phyloP scores from a whole-genome alignment of 257 asterid species.

The Primulina huaijiensis region DNA sequence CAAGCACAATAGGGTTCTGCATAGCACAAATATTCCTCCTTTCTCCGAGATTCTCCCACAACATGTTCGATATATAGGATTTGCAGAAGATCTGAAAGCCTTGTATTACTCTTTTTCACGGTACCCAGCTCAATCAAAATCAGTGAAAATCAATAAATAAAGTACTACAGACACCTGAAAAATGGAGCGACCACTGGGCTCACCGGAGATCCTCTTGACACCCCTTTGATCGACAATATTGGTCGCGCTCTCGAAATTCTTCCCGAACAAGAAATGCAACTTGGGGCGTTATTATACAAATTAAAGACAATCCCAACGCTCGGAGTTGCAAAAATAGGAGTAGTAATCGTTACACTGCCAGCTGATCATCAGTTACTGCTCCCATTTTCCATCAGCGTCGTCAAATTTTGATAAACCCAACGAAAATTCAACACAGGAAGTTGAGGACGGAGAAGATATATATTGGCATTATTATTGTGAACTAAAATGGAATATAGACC shows the following conservation, averaged over 20 bases:
- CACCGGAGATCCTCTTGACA: constrained; percentile 73
- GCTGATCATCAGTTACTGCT: constrained; percentile 84
- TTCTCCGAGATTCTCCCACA: constrained; percentile 77
- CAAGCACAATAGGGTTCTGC: constrained; percentile 77
- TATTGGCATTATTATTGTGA: neutral
- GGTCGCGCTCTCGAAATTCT: constrained; percentile 74
- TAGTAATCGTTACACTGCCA: constrained; percentile 54
- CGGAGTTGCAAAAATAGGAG: neutral
- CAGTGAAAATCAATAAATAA: neutral
- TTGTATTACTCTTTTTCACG: neutral
- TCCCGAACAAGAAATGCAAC: constrained; percentile 81
- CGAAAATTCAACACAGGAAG: neutral
- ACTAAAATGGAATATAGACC: constrained; percentile 32
- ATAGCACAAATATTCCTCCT: constrained; percentile 83
- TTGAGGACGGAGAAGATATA: neutral
- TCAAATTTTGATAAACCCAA: neutral
- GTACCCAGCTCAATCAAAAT: neutral
- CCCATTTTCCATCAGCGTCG: constrained; percentile 15
- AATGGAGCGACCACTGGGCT: constrained; percentile 68
- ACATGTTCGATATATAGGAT: constrained; percentile 37
- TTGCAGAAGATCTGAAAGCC: neutral
- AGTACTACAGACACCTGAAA: constrained; percentile 50
- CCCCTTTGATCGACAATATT: constrained; percentile 79
- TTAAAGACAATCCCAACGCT: neutral
- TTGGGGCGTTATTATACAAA: constrained; percentile 30